These are phyloP conservation scores for Solanum virginianum DNA, from an alignment of 257 asterid genomes.

Conservation along the genomic window DNA sequence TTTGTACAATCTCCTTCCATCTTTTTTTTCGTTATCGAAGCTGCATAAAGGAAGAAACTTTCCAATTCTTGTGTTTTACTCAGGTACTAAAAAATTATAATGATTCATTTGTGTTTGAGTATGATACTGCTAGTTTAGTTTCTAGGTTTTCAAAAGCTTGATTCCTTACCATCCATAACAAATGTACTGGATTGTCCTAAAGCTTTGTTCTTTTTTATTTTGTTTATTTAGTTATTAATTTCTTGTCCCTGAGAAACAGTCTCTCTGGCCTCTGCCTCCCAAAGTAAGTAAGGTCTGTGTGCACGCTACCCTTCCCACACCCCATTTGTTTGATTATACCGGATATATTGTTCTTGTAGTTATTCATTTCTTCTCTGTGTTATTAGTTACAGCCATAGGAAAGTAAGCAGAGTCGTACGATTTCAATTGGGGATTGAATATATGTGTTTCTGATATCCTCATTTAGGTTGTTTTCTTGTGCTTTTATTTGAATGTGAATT, in stretches of 20 bases:
- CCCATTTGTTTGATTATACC: background rate
- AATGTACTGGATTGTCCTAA: background rate
- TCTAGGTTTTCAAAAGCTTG: background rate
- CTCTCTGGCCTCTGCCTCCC: too few relatives aligned
- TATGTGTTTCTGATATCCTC: background rate
- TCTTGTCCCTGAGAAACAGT: background rate
- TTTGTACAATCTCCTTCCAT: background rate
- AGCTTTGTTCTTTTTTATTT: background rate
- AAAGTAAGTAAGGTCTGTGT: background rate
- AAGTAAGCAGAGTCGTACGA: background rate
- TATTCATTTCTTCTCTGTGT: background rate
- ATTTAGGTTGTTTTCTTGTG: background rate
- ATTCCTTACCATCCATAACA: background rate
- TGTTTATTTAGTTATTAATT: background rate
- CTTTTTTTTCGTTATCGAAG: background rate
- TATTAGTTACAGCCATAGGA: background rate
- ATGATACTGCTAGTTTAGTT: background rate
- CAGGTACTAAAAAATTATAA: background rate
- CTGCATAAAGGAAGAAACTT: background rate
- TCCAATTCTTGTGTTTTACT: background rate
- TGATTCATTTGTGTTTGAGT: background rate
- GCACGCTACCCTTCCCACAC: background rate
- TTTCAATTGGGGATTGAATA: background rate
- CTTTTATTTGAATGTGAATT: background rate
- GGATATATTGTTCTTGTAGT: too few relatives aligned